phyloP scores from a whole-genome alignment of 768 basidiomycete genomes.

The Rhizopogon rudus region DNA sequence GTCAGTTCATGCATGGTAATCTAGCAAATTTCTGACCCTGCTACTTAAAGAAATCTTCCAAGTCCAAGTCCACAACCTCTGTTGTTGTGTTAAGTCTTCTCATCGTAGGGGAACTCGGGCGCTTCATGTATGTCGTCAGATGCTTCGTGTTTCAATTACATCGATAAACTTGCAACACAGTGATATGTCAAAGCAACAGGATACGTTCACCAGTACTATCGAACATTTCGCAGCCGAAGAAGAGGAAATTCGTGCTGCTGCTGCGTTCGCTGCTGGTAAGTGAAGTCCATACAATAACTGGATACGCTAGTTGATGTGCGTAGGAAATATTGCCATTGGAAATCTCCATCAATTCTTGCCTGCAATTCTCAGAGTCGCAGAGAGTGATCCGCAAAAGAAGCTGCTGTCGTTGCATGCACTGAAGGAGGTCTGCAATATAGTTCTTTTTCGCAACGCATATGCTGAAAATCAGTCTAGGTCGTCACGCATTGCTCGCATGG shows the following conservation, averaged over 20 bases:
- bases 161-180: constrained; percentile 34
- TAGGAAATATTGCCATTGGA: constrained; percentile 94
- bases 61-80: constrained; percentile 63
- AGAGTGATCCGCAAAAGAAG: constrained; percentile 73
- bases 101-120: constrained; percentile 89
- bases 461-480: constrained; percentile 43
- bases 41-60: constrained; percentile 41
- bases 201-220: constrained; percentile 73
- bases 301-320: neutral
- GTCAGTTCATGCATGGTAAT: constrained; percentile 29
- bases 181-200: constrained; percentile 78
- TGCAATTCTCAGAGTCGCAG: constrained; percentile 70
- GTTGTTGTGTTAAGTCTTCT: constrained; percentile 79
- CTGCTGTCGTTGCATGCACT: constrained; percentile 86
- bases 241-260: constrained; percentile 86
- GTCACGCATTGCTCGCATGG: constrained; percentile 86
- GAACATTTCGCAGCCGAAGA: constrained; percentile 71
- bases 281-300: neutral
- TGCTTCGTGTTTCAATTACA: neutral
- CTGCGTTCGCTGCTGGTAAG: constrained; percentile 89
- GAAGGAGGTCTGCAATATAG: constrained; percentile 65
- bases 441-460: neutral
- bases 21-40: constrained; percentile 2
- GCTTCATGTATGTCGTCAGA: constrained; percentile 58
- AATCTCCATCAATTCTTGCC: constrained; percentile 86